Evolutionary conservation across 1,139 yeast genomes (phyloP).

Genomic region (Yamadazyma diddensiae): DNA sequence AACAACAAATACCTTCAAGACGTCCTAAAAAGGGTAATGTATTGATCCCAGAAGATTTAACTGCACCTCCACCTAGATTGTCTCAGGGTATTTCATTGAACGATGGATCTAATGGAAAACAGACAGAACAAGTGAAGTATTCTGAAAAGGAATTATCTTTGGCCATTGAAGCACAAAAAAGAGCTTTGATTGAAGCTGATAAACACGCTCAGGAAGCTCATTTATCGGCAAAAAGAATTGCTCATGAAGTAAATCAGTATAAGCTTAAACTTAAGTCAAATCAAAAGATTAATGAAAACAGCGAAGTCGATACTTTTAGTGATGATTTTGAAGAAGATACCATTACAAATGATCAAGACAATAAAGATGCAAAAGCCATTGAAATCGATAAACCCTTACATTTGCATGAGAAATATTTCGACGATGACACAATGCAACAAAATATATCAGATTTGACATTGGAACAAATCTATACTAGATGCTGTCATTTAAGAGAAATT

Average conservation of each 20-base stretch:
- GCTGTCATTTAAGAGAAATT: slow-evolving; percentile 90
- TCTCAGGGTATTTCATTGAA: slow-evolving; percentile 58
- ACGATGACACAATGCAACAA: slow-evolving; percentile 21
- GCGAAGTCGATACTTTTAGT: slow-evolving; percentile 17
- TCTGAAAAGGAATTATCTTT: slow-evolving; percentile 49
- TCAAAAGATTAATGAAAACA: slow-evolving; percentile 12
- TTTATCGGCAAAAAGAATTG: slow-evolving; percentile 63
- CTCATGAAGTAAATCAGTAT: slow-evolving; percentile 55
- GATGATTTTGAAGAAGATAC: slow-evolving; percentile 7
- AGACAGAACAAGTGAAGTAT: slow-evolving; percentile 27
- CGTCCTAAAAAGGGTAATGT: slow-evolving; percentile 81
- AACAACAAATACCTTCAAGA: slow-evolving; percentile 91
- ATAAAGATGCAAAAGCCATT: slow-evolving; percentile 19
- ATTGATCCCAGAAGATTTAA: slow-evolving; percentile 66
- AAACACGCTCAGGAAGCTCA: slow-evolving; percentile 78
- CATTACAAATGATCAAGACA: not conserved
- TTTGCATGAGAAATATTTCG: slow-evolving; percentile 62
- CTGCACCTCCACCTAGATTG: slow-evolving; percentile 60
- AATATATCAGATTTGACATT: slow-evolving; percentile 37
- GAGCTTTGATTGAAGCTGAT: slow-evolving; percentile 57
- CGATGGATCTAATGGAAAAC: slow-evolving; percentile 25
- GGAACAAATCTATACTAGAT: slow-evolving; percentile 79
- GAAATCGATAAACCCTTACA: slow-evolving; percentile 61
- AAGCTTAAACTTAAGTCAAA: slow-evolving; percentile 15
- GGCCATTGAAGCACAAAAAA: slow-evolving; percentile 57